Base-by-base conservation (phyloP, 352 stramenopile genomes). In the Phytopythium delawarense region DNA sequence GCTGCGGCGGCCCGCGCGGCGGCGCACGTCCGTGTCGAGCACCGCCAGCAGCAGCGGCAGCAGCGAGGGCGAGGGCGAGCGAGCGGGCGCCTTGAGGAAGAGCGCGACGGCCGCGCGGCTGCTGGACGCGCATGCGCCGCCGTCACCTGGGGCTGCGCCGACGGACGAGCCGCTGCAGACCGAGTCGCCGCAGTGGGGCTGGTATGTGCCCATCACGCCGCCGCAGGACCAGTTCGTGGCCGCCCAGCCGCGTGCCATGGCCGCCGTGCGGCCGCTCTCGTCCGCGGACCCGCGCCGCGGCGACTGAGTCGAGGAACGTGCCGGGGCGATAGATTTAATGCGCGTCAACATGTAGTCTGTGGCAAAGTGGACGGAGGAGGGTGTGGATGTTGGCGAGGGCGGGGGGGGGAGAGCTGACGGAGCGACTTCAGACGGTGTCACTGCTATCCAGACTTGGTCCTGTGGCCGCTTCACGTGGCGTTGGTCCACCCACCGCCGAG, bases 181-280 rank as follows among this genome's bases (percentile, higher is more conserved):
- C 11, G 82, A 90, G 66, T 92, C 82, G 44, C 87, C 84, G 34
- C 87, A 95, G 64, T 95, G 87, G 84, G 87, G 87, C 2, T 95
- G 84, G 84, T 95, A 95, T 49, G 87, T 95, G 11, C 72, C 87
- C 9, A 95, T 93, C 62, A 93, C 87, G 51, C 87, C 87, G 11
- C 87, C 87, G 20, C 79, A 89, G 51, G 86, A 94, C 62, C 71
- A 84, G 28, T 62, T 81, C 34, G 65, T 77, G 20, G 12, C 63
- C 8, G 44, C 57, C 9, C 23, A 65, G 55, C 63, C 66, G 48
- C 63, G 66, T n/a, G 66, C 66, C 39, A 50, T 63, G 50, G 28
- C 54, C 8, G 37, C 57, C 25, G 52, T 62, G 7, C 52, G 59
- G 28, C 61, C 34, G 13, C 32, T 63, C 32, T 40, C 35, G 35